A percentile compares a stretch with the other conserved stretches of the same genome.
These are phyloP conservation scores for Aspergillus neoniger DNA, from an alignment of 2,329 filamentous ascomycete species.

Conservation along the genomic window DNA sequence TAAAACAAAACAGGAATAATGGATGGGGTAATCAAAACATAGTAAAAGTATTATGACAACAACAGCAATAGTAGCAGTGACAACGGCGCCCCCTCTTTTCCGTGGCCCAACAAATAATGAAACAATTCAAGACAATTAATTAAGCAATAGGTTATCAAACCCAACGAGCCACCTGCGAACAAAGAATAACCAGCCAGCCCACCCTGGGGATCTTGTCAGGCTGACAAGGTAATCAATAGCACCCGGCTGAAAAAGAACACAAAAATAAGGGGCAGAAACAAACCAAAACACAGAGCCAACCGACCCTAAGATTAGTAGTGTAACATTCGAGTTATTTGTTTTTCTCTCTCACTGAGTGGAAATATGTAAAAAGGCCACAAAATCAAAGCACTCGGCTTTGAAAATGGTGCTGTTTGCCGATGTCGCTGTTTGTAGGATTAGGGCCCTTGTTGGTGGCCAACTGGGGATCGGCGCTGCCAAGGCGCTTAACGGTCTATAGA, in stretches of 20 bases:
- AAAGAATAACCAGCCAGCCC: no score
- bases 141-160: no score
- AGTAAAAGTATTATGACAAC: background rate
- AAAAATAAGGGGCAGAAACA: background rate
- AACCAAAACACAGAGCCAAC: background rate
- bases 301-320: conserved; percentile 15
- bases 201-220: no score
- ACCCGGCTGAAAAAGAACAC: background rate
- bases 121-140: no score
- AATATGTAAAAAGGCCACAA: background rate
- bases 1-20: no score
- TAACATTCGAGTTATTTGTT: conserved; percentile 1
- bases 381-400: background rate
- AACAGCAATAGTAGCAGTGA: no score
- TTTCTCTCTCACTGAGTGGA: background rate
- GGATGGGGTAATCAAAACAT: background rate
- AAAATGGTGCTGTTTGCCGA: no score
- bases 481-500: background rate
- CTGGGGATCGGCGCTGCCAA: background rate
- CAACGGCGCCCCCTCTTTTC: no score
- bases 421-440: no score
- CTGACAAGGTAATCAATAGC: no score
- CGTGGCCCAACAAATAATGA: no score
- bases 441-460: background rate
- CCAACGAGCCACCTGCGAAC: no score